Conservation (phyloP, 106 monocot species). For the Vanilla planifolia region DNA sequence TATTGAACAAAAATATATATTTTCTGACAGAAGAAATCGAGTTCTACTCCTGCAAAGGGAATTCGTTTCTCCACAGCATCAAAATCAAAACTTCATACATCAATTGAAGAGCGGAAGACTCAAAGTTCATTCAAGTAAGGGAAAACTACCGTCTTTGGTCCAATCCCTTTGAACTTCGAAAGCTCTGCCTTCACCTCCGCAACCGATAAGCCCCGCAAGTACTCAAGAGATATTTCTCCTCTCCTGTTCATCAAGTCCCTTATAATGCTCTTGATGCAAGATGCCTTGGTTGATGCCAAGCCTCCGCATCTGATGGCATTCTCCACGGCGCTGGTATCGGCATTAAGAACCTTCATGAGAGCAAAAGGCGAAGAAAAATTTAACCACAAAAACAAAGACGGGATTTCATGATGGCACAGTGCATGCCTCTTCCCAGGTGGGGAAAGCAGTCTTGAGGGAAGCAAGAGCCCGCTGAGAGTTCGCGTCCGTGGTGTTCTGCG, state of each 20-base stretch:
- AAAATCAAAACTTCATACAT: too few species aligned
- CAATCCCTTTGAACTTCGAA: conserved; percentile 72
- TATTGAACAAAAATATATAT: too few species aligned
- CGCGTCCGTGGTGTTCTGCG: conserved; percentile 81
- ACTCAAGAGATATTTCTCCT: conserved; percentile 48
- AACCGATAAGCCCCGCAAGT: conserved; percentile 46
- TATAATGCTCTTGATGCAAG: conserved; percentile 51
- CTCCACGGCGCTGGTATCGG: conserved; percentile 43
- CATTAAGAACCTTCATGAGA: conserved; percentile 36
- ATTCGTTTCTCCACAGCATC: too few species aligned
- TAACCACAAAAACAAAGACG: neutral
- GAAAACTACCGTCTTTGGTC: conserved; percentile 70
- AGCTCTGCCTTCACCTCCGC: conserved; percentile 70
- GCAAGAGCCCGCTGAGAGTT: conserved; percentile 59
- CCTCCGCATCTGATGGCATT: conserved; percentile 69
- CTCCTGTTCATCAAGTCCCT: conserved; percentile 37
- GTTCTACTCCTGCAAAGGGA: too few species aligned
- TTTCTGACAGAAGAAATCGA: too few species aligned
- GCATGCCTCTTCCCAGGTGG: conserved; percentile 44
- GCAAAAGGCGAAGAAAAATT: neutral
- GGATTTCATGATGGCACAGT: neutral
- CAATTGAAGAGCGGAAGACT: too few species aligned
- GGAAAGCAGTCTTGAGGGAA: conserved; percentile 65
- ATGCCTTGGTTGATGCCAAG: conserved; percentile 58
- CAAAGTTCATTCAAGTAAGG: too few species aligned